Evolutionary conservation across 768 basidiomycete species (phyloP).

Genomic region (Strobilomyces dryophilus): DNA sequence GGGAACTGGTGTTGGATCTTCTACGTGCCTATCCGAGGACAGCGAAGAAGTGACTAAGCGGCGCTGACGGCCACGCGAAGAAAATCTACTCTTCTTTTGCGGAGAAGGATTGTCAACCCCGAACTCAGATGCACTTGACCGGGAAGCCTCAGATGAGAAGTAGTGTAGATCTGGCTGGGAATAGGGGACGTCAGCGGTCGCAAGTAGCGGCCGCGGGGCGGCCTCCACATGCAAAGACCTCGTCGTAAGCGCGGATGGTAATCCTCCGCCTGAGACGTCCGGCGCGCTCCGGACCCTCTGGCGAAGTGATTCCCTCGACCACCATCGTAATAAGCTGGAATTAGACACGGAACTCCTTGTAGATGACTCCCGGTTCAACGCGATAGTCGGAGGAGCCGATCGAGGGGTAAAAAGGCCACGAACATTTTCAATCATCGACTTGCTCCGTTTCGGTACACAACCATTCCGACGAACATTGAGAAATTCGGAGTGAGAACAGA

Average conservation of each 20-base stretch:
- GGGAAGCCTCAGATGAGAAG: conserved; percentile 16
- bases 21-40: conserved; percentile 11
- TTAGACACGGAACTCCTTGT: conserved; percentile 25
- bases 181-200: conserved; percentile 20
- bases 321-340: conserved; percentile 41
- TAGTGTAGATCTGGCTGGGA: conserved; percentile 30
- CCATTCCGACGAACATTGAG: conserved; percentile 20
- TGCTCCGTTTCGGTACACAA: conserved; percentile 38
- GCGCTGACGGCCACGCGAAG: conserved; percentile 19
- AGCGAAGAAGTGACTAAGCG: conserved; percentile 18
- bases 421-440: conserved; percentile 61
- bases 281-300: conserved; percentile 52
- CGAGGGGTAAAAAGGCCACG: conserved; percentile 55
- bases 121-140: conserved; percentile 19
- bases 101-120: conserved; percentile 15
- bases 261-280: conserved; percentile 34
- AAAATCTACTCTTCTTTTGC: conserved; percentile 12
- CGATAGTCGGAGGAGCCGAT: conserved; percentile 36
- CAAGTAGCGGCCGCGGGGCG: conserved; percentile 6
- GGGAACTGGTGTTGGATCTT: conserved; percentile 13
- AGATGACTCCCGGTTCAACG: conserved; percentile 27
- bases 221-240: conserved; percentile 22
- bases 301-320: conserved; percentile 47
- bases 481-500: conserved; percentile 26
- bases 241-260: conserved; percentile 24